A percentile compares a stretch with the other conserved stretches of the same genome.
These are phyloP conservation scores for Starmerella scarabaei DNA, from an alignment of 805 yeast genomes.

Conservation along the genomic window DNA sequence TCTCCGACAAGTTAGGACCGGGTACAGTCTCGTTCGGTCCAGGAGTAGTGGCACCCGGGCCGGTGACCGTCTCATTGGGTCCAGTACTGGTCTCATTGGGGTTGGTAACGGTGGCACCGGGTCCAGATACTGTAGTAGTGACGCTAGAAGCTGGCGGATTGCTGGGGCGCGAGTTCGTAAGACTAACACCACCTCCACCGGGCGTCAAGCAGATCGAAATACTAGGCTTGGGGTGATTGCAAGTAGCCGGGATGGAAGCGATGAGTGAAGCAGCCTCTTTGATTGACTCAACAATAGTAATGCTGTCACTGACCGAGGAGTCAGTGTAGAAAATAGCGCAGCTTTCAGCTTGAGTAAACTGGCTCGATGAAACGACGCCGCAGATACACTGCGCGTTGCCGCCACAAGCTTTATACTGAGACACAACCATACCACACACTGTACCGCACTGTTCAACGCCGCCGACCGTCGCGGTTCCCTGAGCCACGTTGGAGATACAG, in stretches of 20 bases:
- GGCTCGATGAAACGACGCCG: constrained; percentile 1
- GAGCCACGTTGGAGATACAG: constrained; percentile 2
- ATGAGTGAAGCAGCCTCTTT: not conserved
- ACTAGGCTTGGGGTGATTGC: not conserved
- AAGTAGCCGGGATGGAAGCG: not conserved
- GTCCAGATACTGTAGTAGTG: too few species aligned
- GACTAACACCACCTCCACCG: not conserved
- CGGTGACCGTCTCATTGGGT: not conserved
- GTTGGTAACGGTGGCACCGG: not conserved
- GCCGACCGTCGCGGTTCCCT: constrained; percentile 6
- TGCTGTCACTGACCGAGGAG: not conserved
- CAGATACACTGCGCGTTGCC: constrained; percentile 6
- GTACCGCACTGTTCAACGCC: constrained; percentile 9
- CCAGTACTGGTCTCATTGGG: not conserved
- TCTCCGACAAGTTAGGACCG: not conserved
- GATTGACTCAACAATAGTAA: constrained; percentile 2
- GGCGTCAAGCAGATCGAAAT: not conserved
- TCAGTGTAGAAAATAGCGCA: constrained; percentile 8
- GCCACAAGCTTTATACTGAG: constrained; percentile 3
- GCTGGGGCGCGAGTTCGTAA: not conserved
- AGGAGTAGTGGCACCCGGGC: not conserved
- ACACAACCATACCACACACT: constrained; percentile 3
- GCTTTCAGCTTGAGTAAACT: constrained; percentile 1
- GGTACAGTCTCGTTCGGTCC: not conserved
- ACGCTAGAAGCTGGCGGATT: too few species aligned